These are phyloP conservation scores for Corylus avellana DNA, from an alignment of 306 rosid species.

Conservation along the genomic window DNA sequence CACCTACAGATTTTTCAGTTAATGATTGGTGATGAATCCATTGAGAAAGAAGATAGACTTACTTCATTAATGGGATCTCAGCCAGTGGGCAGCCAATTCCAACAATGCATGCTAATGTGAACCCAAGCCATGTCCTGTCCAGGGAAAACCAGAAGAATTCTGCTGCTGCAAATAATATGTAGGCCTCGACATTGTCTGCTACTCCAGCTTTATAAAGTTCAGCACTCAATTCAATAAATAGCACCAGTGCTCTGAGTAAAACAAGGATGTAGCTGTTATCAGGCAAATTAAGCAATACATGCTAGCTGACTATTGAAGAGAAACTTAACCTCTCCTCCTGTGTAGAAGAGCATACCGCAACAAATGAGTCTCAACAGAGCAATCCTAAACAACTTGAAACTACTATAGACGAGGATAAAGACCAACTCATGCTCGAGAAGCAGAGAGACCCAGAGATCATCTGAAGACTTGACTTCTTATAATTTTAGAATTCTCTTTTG, in stretches of 20 bases:
- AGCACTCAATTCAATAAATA: constrained; percentile 79
- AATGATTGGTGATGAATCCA: not conserved
- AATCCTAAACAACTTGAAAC: no score
- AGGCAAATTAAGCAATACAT: not conserved
- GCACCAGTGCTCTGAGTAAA: constrained; percentile 52
- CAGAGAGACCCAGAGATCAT: no score
- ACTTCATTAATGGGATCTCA: constrained; percentile 57
- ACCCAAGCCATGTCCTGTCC: constrained; percentile 71
- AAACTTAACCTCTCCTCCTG: no score
- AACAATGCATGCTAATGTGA: constrained; percentile 63
- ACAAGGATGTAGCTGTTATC: constrained; percentile 1
- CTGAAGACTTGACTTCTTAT: no score
- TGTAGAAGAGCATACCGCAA: no score
- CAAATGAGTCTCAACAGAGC: no score
- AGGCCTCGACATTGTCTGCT: constrained; percentile 65
- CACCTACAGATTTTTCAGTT: not conserved
- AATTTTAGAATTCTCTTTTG: no score
- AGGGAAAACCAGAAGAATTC: constrained; percentile 74
- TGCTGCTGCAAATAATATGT: constrained; percentile 70
- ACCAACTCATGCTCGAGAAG: no score
- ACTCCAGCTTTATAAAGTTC: constrained; percentile 82
- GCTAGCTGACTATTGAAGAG: not conserved
- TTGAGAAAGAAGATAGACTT: constrained; percentile 9
- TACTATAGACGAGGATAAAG: no score
- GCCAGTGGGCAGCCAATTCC: constrained; percentile 59